Conservation (phyloP, 345 rosid genomes). For the Rubroshorea leprosula region DNA sequence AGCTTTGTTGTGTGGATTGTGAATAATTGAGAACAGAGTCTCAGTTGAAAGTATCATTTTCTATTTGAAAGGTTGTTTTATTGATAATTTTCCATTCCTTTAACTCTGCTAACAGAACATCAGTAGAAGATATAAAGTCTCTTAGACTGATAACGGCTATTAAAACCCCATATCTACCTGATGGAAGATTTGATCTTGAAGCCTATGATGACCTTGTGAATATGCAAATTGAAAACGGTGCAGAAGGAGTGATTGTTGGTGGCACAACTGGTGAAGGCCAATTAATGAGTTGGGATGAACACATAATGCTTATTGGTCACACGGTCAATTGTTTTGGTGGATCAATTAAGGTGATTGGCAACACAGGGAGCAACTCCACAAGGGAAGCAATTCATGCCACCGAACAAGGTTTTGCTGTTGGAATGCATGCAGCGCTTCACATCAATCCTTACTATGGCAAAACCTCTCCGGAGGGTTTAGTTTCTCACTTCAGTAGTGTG, state of each 20-base stretch:
- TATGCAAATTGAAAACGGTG: constrained; percentile 60
- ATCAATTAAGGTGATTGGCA: constrained; percentile 69
- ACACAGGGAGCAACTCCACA: constrained; percentile 89
- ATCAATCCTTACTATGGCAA: constrained; percentile 91
- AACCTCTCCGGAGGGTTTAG: constrained; percentile 69
- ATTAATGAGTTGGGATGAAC: constrained; percentile 94
- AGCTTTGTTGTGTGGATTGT: not conserved
- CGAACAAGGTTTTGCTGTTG: constrained; percentile 85
- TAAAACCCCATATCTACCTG: constrained; percentile 87
- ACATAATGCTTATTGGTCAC: constrained; percentile 87
- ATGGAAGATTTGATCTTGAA: constrained; percentile 90
- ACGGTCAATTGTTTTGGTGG: constrained; percentile 77
- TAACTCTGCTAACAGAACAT: constrained; percentile 46
- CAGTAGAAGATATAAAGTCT: constrained; percentile 56
- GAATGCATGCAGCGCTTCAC: constrained; percentile 93
- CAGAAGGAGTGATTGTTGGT: constrained; percentile 78
- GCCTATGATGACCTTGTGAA: constrained; percentile 69
- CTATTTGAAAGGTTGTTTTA: not conserved
- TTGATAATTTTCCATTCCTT: constrained; percentile 10
- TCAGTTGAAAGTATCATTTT: not conserved
- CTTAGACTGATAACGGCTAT: constrained; percentile 81
- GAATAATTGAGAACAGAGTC: not conserved
- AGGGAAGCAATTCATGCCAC: constrained; percentile 92
- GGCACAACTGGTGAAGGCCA: constrained; percentile 97
- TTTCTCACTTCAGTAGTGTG: constrained; percentile 62